Evolutionary conservation across 164 flowering plant genomes (phyloP), one percentile per base, ranked within the genome.

Genomic region (Tinospora cordifolia): DNA sequence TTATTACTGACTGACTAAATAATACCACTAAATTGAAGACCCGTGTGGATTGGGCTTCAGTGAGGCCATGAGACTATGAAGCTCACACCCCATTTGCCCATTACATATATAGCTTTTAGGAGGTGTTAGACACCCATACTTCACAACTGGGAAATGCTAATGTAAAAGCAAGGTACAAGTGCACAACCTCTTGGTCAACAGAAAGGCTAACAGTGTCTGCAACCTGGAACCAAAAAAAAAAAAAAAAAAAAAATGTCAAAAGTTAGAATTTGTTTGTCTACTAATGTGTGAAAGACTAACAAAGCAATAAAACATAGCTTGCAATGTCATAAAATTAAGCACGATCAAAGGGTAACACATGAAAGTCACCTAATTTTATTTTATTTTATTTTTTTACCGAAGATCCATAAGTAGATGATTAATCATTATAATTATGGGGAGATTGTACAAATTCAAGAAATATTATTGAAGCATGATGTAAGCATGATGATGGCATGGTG

Each of bases 121-220:
- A 30, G 36, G 4, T 30, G 36, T 30, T 30, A 30, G 36, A 30
- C 36, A 30, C 36, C 36, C 36, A 30, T 30, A 30, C 36, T 30
- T 30, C 4, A 30, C 4, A 30, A 30, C 3, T 4, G 36, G 41
- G 24, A 40, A 63, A 26, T 22, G 19, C 24, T 15, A 65, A 39
- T 30, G 14, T 44, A 2, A 24, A 9, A 67, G 14, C 15, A 67
- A 46, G 21, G 9, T 8, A 8, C n/a, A 2, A 25, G 15, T 41
- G 36, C 12, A 44, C 47, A 44, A 66, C 77, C 70, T 75, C 77
- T 74, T 69, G 73, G 69, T 65, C 47, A 44, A 59, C 69, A 22
- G 49, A 69, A 65, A 69, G 65, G 36, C 36, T 69, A 11, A 47
- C 62, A 34, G 34, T 75, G 39, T 64, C 77, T n/a, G 21, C 66